Evolutionary conservation across 192 early-diverging fungal species (phyloP).

Genomic region (Rhizoclosmatium globosum): DNA sequence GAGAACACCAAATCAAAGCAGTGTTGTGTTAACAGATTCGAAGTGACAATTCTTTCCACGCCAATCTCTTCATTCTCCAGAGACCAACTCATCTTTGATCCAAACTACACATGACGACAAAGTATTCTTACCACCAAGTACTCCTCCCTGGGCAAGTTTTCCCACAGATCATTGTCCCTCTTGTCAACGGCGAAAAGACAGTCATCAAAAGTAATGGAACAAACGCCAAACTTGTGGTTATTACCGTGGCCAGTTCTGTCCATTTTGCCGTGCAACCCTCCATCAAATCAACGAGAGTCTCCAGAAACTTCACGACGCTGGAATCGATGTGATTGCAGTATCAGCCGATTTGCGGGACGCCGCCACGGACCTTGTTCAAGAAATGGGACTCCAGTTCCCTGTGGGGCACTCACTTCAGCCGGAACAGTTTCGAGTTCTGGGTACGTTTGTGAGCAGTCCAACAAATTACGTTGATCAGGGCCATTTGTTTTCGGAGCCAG

Average conservation of each 20-base stretch:
- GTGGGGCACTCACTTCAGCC: neutral
- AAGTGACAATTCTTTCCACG: no score
- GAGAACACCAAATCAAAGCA: no score
- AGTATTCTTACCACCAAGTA: neutral
- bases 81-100: no score
- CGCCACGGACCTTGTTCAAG: neutral
- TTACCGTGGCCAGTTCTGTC: slow-evolving; percentile 22
- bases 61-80: no score
- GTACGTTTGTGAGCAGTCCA: slow-evolving; percentile 7
- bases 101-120: neutral
- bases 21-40: no score
- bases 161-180: neutral
- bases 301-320: neutral
- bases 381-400: neutral
- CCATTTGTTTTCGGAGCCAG: slow-evolving; percentile 8
- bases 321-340: slow-evolving; percentile 1
- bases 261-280: neutral
- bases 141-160: slow-evolving; percentile 4
- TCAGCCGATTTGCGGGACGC: neutral
- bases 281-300: neutral
- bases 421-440: slow-evolving; percentile 4
- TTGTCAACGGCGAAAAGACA: neutral
- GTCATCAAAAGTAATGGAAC: neutral
- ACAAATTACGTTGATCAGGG: slow-evolving; percentile 10
- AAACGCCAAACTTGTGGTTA: slow-evolving; percentile 5